Conservation (phyloP, 106 monocot species). For the Agapanthus africanus region DNA sequence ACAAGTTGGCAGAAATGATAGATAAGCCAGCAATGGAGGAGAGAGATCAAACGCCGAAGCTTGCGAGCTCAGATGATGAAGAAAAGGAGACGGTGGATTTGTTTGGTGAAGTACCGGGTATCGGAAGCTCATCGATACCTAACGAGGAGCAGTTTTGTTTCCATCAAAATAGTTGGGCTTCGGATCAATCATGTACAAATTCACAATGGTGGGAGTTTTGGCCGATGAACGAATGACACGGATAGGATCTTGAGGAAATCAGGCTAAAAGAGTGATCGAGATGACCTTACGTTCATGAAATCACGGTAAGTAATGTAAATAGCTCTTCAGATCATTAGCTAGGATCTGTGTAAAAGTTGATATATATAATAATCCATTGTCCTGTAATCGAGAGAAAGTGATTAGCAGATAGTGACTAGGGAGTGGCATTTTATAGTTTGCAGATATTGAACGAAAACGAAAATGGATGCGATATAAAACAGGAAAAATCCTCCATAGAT, state of each 20-base stretch:
- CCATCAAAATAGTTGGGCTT: constrained; percentile 22
- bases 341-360: neutral
- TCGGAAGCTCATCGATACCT: neutral
- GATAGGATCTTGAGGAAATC: too few species aligned
- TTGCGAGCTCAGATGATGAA: constrained; percentile 7
- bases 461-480: too few species aligned
- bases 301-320: constrained; percentile 7
- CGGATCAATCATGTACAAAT: constrained; percentile 19
- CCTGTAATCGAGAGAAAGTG: constrained; percentile 8
- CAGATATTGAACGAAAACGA: too few species aligned
- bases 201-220: constrained; percentile 62
- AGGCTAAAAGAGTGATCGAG: too few species aligned
- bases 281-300: neutral
- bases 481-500: too few species aligned
- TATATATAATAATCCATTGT: neutral
- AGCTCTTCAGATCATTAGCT: constrained; percentile 5
- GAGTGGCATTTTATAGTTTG: too few species aligned
- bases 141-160: constrained; percentile 24
- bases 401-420: neutral
- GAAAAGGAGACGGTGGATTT: constrained; percentile 4
- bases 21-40: constrained; percentile 19
- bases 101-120: neutral
- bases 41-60: neutral
- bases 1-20: constrained; percentile 33
- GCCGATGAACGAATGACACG: constrained; percentile 41